Base-by-base conservation (phyloP, 139 green algal species). In the Tetraselmis striata region DNA sequence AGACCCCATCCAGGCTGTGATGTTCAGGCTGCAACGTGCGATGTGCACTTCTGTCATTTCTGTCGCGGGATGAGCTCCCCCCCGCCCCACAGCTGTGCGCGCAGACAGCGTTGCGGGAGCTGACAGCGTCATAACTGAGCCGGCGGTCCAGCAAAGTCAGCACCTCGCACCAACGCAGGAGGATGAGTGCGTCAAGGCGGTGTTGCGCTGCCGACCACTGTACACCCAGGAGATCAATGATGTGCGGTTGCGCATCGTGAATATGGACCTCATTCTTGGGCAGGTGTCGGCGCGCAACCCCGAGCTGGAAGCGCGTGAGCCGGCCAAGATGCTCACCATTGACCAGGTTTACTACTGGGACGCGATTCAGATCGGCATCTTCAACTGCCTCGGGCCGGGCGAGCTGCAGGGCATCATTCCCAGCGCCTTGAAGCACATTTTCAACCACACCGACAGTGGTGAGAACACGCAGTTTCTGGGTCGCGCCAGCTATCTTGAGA, bases 321-420 rank as follows among this genome's bases (percentile, higher is more conserved):
- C 91, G 0, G 86, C 90, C 28, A 94, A 93, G 81, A 79, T 76
- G 0, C 93, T 93, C 82, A 94, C 91, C 0, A 93, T 92, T 84
- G 91, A 94, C 67, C 83, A 94, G 87, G 92, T 95, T 11, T 95
- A 94, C 82, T 87, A 93, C 77, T 89, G 81, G 87, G 87, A 89
- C 81, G 87, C 81, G 30, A 77, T 79, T 25, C 92, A 95, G 79
- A 29, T 84, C 1, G 88, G 90, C 27, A 84, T 95, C 24, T 95
- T 94, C 85, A 85, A 94, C 30, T 89, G 91, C 45, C 92, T 91
- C 67, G 32, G 26, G 75, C 67, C 85, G n/a, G 83, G 86, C 11
- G 84, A 90, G 59, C 80, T 88, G 75, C 87, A 87, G 25, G 94
- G 94, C 28, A 94, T 98, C 86, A 96, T 97, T 32, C 94, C 94